Conservation (phyloP, 805 yeast species). For the Wickerhamiella galacta region DNA sequence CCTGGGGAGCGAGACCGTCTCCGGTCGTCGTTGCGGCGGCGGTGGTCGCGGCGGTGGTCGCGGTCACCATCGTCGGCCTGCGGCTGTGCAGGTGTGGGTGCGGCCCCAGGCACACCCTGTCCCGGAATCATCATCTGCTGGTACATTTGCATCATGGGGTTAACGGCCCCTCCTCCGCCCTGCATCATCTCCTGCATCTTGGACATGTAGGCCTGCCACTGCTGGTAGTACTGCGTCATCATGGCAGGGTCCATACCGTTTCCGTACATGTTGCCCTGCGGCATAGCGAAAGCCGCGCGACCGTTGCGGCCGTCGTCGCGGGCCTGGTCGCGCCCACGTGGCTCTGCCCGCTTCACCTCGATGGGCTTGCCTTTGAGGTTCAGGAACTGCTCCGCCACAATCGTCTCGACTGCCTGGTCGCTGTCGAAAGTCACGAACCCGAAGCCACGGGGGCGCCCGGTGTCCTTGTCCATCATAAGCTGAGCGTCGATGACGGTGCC, state of each 20-base stretch:
- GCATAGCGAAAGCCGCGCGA: slow-evolving; percentile 8
- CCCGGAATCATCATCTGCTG: slow-evolving; percentile 10
- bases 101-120: slow-evolving; percentile 1
- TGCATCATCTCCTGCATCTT: slow-evolving; percentile 25
- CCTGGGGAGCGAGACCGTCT: slow-evolving; percentile 17
- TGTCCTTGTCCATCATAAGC: slow-evolving; percentile 91
- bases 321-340: slow-evolving; percentile 18
- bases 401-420: slow-evolving; percentile 84
- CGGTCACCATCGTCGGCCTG: slow-evolving; percentile 7
- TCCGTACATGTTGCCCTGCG: slow-evolving; percentile 7
- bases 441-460: slow-evolving; percentile 92
- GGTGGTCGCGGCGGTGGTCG: slow-evolving; percentile 14
- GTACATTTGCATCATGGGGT: slow-evolving; percentile 13
- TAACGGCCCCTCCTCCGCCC: slow-evolving; percentile 9
- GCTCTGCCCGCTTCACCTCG: slow-evolving; percentile 31
- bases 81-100: slow-evolving; percentile 8
- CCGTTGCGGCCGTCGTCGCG: slow-evolving; percentile 9
- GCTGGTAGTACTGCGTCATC: slow-evolving; percentile 28
- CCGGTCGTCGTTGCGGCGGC: slow-evolving; percentile 17
- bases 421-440: slow-evolving; percentile 94
- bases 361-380: slow-evolving; percentile 61
- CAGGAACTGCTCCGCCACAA: slow-evolving; percentile 64
- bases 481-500: slow-evolving; percentile 92
- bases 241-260: slow-evolving; percentile 26
- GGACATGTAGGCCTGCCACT: slow-evolving; percentile 25